Evolutionary conservation across 1,284 basidiomycete genomes (phyloP).

Genomic region (Coniophora puteana): DNA sequence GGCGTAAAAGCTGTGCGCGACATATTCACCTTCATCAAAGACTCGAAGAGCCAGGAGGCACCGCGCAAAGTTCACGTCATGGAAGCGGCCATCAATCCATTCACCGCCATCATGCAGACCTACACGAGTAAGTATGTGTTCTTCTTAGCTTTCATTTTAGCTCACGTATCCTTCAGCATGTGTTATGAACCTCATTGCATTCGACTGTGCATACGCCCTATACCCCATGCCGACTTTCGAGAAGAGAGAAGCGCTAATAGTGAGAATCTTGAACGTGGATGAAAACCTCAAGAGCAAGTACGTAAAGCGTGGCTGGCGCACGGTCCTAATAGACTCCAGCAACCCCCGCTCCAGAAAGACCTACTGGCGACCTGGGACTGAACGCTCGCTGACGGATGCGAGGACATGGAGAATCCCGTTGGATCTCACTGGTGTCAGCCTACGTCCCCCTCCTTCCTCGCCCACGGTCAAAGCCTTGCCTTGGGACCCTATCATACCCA

Average conservation of each 20-base stretch:
- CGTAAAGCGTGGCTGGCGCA: conserved; percentile 14
- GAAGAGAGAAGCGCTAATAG: background rate
- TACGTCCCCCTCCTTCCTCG: conserved; percentile 14
- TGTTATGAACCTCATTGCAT: conserved; percentile 37
- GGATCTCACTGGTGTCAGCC: conserved; percentile 17
- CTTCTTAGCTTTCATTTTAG: background rate
- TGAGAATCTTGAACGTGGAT: conserved; percentile 8
- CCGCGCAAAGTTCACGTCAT: conserved; percentile 33
- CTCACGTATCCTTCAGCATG: conserved; percentile 25
- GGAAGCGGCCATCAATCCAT: conserved; percentile 15
- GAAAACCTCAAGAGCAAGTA: too few species aligned
- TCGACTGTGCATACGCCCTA: conserved; percentile 20
- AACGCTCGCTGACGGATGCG: conserved; percentile 27
- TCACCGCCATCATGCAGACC: conserved; percentile 32
- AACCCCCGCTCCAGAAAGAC: background rate
- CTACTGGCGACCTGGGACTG: background rate
- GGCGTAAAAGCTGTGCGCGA: conserved; percentile 11
- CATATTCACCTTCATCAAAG: conserved; percentile 22
- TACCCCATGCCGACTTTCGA: conserved; percentile 26
- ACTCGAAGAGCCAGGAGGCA: background rate
- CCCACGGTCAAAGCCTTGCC: conserved; percentile 12
- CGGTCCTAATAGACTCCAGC: conserved; percentile 3
- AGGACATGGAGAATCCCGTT: conserved; percentile 27
- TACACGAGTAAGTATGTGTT: conserved; percentile 34
- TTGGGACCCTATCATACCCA: conserved; percentile 21